A percentile compares a stretch with the other conserved stretches of the same genome.
Evolutionary conservation across 768 basidiomycete genomes (phyloP).

Genomic region (Suillus brevipes): DNA sequence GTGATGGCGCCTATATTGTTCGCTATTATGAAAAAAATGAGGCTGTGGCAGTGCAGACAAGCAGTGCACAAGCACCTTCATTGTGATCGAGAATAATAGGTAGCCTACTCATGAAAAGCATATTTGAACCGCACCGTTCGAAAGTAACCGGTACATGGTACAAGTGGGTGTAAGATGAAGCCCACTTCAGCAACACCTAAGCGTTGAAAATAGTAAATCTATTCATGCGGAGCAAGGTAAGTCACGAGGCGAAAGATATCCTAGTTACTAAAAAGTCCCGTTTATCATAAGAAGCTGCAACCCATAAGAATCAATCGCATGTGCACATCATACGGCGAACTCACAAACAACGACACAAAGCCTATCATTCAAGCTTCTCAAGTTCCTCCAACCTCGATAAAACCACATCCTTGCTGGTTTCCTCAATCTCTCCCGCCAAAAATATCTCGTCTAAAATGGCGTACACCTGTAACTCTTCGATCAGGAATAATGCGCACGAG

Average conservation of each 20-base stretch:
- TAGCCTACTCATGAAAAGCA: neutral
- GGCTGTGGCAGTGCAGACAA: neutral
- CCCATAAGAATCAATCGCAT: neutral
- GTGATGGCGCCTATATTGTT: neutral
- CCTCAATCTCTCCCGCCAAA: conserved; percentile 96
- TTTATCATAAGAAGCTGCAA: neutral
- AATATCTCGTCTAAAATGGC: conserved; percentile 98
- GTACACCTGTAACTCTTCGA: conserved; percentile 65
- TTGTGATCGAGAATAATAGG: neutral
- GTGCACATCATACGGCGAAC: neutral
- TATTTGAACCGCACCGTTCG: neutral
- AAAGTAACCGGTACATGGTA: neutral
- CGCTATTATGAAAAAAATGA: neutral
- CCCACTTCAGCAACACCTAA: neutral
- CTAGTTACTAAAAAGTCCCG: neutral
- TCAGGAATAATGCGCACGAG: conserved; percentile 8
- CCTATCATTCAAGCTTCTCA: conserved; percentile 82
- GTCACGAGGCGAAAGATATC: neutral
- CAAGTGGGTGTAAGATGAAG: neutral
- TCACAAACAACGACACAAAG: neutral
- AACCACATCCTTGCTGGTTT: conserved; percentile 97
- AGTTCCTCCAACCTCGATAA: conserved; percentile 85
- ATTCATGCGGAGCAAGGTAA: neutral
- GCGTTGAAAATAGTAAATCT: neutral
- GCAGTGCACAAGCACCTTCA: neutral